Percentiles rank a stretch among this genome's conserved stretches.
phyloP scores from a whole-genome alignment of 371 early-diverging fungal genomes.

The Dichotomocladium elegans region DNA sequence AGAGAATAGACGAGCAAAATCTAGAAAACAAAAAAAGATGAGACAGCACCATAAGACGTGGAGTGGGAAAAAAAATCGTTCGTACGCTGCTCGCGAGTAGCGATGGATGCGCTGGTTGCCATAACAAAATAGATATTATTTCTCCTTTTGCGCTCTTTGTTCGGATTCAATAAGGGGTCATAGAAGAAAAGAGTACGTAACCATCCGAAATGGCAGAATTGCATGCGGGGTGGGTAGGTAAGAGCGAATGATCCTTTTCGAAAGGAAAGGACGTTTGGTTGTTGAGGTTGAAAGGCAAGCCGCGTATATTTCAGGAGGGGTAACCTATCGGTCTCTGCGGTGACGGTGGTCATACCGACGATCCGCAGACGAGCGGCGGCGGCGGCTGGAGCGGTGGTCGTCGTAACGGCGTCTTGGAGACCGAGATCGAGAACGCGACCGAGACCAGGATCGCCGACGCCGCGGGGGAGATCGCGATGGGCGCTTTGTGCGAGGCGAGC shows the following conservation, averaged over 20 bases:
- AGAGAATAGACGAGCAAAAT: no score
- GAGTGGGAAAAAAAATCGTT: no score
- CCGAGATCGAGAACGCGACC: conserved; percentile 3
- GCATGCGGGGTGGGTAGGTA: not conserved
- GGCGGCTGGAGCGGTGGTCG: not conserved
- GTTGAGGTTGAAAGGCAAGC: no score
- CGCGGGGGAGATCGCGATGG: not conserved
- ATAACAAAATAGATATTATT: no score
- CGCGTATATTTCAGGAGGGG: not conserved
- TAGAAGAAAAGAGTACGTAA: not conserved
- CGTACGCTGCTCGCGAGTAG: no score
- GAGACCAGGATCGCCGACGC: not conserved
- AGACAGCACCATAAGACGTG: no score
- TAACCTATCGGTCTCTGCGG: not conserved
- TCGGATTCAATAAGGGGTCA: not conserved
- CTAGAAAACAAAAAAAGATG: no score
- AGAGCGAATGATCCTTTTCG: not conserved
- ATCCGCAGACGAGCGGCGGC: not conserved
- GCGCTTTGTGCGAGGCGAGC: not conserved
- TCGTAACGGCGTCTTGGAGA: not conserved
- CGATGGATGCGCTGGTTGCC: no score
- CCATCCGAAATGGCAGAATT: not conserved
- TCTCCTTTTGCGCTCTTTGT: no score
- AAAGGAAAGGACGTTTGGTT: not conserved
- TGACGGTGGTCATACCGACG: not conserved